Conservation (phyloP, 352 stramenopile genomes). For the Bremia lactucae region DNA sequence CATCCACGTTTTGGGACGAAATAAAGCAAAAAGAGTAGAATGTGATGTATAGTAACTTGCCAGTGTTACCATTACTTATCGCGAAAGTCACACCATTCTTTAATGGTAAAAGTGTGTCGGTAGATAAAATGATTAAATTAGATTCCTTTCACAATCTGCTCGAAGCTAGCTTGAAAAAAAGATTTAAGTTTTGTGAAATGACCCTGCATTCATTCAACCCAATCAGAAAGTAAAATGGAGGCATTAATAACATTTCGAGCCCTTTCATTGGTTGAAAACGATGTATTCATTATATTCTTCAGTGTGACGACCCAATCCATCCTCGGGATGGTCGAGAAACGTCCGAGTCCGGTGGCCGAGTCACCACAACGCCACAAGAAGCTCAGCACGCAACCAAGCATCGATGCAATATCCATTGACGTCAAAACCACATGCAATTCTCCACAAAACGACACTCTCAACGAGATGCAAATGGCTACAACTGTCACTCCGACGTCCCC, state of each 20-base stretch:
- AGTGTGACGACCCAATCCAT: conserved; percentile 8
- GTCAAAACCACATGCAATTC: conserved; percentile 2
- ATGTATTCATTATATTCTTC: conserved; percentile 11
- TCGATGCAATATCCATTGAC: conserved; percentile 5
- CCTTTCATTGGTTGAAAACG: conserved; percentile 19
- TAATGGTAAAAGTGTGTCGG: no score
- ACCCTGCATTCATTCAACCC: no score
- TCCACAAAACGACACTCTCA: not conserved
- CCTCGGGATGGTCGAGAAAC: conserved; percentile 38
- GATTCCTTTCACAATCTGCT: no score
- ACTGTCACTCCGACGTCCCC: not conserved
- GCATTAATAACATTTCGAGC: no score
- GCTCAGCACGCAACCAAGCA: conserved; percentile 7
- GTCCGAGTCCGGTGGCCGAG: conserved; percentile 20
- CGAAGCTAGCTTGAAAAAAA: not conserved
- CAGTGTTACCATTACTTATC: conserved; percentile 22
- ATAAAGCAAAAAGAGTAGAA: conserved; percentile 43
- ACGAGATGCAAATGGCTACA: conserved; percentile 2
- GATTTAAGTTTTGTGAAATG: not conserved
- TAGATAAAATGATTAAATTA: no score
- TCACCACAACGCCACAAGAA: conserved; percentile 26
- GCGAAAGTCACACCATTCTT: no score
- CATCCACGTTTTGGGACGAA: conserved; percentile 42
- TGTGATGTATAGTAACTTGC: no score
- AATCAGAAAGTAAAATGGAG: no score